phyloP scores from a whole-genome alignment of 768 basidiomycete species.

The Mycena rebaudengoi region DNA sequence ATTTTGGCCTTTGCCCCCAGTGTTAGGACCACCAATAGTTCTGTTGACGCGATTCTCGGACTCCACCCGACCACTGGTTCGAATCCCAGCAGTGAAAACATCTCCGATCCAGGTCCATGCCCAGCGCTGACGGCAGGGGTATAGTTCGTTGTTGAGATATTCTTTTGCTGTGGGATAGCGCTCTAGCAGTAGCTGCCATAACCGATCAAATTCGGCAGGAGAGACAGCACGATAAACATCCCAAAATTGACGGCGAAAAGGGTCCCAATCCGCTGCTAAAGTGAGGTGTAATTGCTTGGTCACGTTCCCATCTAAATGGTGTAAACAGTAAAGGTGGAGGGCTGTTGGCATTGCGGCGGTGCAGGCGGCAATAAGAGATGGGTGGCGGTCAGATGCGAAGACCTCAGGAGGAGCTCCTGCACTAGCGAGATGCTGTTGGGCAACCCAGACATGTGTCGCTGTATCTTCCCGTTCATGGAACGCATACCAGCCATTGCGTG shows the following conservation, averaged over 20 bases:
- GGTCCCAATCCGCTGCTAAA: constrained; percentile 28
- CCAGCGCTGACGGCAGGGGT: constrained; percentile 27
- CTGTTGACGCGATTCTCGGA: not conserved
- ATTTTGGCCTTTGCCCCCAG: too few species aligned
- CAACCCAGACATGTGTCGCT: constrained; percentile 31
- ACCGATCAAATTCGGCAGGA: constrained; percentile 37
- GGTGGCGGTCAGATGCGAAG: constrained; percentile 32
- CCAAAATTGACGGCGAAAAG: constrained; percentile 41
- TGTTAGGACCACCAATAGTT: not conserved
- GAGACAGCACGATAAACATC: constrained; percentile 37
- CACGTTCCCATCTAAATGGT: constrained; percentile 41
- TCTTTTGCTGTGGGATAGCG: constrained; percentile 17
- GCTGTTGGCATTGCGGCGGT: constrained; percentile 29
- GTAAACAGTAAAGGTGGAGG: constrained; percentile 38
- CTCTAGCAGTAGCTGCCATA: constrained; percentile 26
- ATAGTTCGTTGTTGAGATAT: constrained; percentile 38
- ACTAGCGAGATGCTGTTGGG: constrained; percentile 31
- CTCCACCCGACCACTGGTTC: not conserved
- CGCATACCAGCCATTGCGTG: constrained; percentile 30
- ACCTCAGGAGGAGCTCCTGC: constrained; percentile 27
- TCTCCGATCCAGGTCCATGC: constrained; percentile 12
- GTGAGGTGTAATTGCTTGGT: constrained; percentile 27
- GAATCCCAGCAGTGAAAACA: constrained; percentile 17
- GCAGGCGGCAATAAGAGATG: constrained; percentile 28
- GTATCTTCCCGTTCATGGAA: constrained; percentile 35